These are phyloP conservation scores for Mucor plumbeus DNA, from an alignment of 371 early-diverging fungal genomes.

Conservation along the genomic window DNA sequence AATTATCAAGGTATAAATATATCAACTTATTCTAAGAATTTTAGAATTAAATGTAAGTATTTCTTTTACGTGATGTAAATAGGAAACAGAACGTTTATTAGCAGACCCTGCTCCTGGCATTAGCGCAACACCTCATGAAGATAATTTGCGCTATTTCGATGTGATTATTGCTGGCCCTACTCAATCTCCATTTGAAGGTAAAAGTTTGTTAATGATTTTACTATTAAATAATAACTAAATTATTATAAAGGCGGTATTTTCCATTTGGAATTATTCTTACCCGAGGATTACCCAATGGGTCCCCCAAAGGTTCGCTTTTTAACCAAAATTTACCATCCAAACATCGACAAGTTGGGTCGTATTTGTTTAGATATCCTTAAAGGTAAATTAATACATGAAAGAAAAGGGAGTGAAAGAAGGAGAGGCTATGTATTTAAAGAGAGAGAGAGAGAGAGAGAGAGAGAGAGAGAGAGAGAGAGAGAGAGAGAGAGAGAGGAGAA, in stretches of 20 bases:
- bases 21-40: background rate
- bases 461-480: background rate
- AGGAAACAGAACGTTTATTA: constrained; percentile 96
- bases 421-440: background rate
- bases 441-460: background rate
- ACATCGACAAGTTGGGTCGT: constrained; percentile 98
- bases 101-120: constrained; percentile 98
- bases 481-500: background rate
- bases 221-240: background rate
- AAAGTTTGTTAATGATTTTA: background rate
- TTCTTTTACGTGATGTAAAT: constrained; percentile 7
- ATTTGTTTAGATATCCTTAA: constrained; percentile 99
- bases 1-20: constrained; percentile 72
- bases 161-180: constrained; percentile 96
- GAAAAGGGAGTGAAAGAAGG: background rate
- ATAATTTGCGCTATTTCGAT: constrained; percentile 97
- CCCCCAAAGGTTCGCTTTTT: constrained; percentile 99
- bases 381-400: constrained; percentile 55
- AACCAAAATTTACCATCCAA: constrained; percentile 99
- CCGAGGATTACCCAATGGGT: constrained; percentile 98
- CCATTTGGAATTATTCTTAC: constrained; percentile 94
- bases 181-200: constrained; percentile 98
- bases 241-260: constrained; percentile 86
- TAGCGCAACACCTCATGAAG: constrained; percentile 89
- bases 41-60: background rate